Base-by-base conservation (phyloP, 305 asterid genomes). In the Fraxinus baroniana region DNA sequence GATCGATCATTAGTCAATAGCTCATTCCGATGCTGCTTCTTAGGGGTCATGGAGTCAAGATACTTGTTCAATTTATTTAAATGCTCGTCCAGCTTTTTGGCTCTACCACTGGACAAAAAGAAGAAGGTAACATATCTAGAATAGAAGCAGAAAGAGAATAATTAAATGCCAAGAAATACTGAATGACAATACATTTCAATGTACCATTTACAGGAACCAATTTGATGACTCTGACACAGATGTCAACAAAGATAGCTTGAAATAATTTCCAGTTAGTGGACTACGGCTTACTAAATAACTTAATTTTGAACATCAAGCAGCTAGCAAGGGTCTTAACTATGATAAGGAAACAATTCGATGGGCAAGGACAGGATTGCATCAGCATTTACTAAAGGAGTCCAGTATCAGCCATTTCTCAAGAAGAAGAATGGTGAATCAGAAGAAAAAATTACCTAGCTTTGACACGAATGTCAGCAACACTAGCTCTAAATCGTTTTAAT, bases 1-100 rank as follows among this genome's bases (percentile, higher is more conserved):
- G 97, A 82, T 87, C 96, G 90, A 80, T 96, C 99, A 90, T 86
- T 91, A 36, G 89, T 78, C 87, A 90, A 76, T 84, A 88, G 80
- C 71, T 93, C 99, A 86, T 81, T 90, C 76, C 92, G 90, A 84
- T 84, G 97, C 88, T 91, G 98, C 89, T 95, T 95, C 91, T 92
- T 94, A 26, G 91, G 79, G 60, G 91, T 84, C 84, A 89, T 74
- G 72, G 86, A 89, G 57, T 91, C 98, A 84, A 68, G 75, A 83
- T 74, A 92, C 82, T 89, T 93, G 91, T 79, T 81, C 89, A 95
- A 82, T 86, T 87, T 93, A 85, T 89, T 89, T 84, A 97, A 83
- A 84, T 83, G 93, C 62, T 92, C 97, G 30, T 92, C 98, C 37
- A 93, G 84, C 85, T 86, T 97, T 87, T 87, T 93, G 46, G 91